Evolutionary conservation across 169 alveolate genomes (phyloP).

Genomic region (Eimeria falciformis): DNA sequence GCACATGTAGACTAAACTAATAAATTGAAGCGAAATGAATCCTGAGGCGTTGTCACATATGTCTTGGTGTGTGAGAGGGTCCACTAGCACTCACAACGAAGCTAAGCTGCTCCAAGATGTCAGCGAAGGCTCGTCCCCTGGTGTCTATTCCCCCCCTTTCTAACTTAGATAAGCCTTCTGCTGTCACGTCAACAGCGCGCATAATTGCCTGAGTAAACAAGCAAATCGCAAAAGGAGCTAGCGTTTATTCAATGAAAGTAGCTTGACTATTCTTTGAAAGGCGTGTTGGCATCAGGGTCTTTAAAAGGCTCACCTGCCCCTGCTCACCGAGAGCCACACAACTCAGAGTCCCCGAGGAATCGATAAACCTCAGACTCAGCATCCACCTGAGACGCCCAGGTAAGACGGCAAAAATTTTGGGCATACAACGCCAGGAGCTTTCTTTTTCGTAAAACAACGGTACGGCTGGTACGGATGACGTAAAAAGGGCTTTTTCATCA

Average conservation of each 20-base stretch:
- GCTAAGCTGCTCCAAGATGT: constrained; percentile 11
- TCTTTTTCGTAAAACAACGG: no score
- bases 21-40: neutral
- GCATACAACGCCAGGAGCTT: no score
- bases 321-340: constrained; percentile 38
- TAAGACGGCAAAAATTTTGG: no score
- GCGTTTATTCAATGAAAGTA: no score
- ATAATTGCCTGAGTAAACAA: neutral
- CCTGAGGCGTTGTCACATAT: neutral
- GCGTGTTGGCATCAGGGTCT: no score
- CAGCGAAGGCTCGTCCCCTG: constrained; percentile 31
- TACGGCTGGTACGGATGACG: no score
- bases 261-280: no score
- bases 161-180: constrained; percentile 8
- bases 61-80: no score
- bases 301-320: constrained; percentile 27
- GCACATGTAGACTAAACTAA: no score
- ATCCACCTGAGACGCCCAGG: constrained; percentile 53
- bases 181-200: constrained; percentile 33
- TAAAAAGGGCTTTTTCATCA: no score
- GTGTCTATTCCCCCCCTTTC: constrained; percentile 28
- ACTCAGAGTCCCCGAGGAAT: constrained; percentile 28
- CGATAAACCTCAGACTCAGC: constrained; percentile 19
- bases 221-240: neutral
- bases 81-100: neutral